A percentile compares a stretch with the other conserved stretches of the same genome.
phyloP scores from a whole-genome alignment of 306 rosid species.

The Dryas drummondii region DNA sequence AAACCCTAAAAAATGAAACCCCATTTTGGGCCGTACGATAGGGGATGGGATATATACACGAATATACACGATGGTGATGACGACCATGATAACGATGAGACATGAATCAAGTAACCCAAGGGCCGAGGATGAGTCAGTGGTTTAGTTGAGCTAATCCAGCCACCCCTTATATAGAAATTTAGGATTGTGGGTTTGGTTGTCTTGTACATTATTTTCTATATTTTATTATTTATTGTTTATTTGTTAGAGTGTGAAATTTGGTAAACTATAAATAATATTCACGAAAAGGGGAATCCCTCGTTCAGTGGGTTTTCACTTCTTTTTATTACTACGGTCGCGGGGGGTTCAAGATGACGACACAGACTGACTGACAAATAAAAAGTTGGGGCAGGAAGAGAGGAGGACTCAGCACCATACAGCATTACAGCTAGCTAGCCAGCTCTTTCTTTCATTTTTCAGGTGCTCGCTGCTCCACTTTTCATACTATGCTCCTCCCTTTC shows the following conservation, averaged over 20 bases:
- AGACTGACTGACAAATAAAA: constrained; percentile 36
- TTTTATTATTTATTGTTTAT: constrained; percentile 1
- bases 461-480: constrained; percentile 27
- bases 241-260: not conserved
- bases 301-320: constrained; percentile 32
- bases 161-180: constrained; percentile 21
- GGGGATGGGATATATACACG: not conserved
- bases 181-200: not conserved
- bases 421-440: constrained; percentile 4
- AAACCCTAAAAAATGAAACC: not conserved
- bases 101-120: constrained; percentile 27
- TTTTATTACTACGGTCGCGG: constrained; percentile 38
- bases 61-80: constrained; percentile 10
- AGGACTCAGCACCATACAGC: constrained; percentile 20
- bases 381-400: constrained; percentile 1
- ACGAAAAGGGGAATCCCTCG: constrained; percentile 41
- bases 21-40: constrained; percentile 12
- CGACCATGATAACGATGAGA: constrained; percentile 28
- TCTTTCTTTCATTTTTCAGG: constrained; percentile 15
- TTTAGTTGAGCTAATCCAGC: constrained; percentile 36
- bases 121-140: constrained; percentile 23
- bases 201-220: not conserved
- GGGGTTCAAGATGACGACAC: constrained; percentile 50
- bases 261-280: constrained; percentile 22
- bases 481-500: constrained; percentile 14